phyloP scores from a whole-genome alignment of 1,139 yeast species.

The Yamadazyma kanchanaburiensis region DNA sequence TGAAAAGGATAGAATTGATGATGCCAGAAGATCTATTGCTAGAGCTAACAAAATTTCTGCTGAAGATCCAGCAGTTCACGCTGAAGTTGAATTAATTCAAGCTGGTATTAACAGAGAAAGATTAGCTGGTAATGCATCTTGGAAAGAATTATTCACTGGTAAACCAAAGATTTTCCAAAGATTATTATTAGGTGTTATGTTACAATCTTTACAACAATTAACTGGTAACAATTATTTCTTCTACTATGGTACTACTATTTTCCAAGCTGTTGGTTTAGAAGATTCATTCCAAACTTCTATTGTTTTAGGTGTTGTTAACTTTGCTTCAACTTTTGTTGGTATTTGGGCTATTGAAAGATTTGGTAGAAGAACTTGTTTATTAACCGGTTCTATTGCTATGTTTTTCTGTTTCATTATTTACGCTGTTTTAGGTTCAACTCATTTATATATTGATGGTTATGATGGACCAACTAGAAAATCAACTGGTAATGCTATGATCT shows the following conservation, averaged over 20 bases:
- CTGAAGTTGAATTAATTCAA: conserved; percentile 54
- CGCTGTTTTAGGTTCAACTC: conserved; percentile 57
- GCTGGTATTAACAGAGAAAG: conserved; percentile 14
- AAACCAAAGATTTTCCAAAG: conserved; percentile 66
- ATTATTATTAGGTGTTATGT: conserved; percentile 58
- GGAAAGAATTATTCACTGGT: conserved; percentile 33
- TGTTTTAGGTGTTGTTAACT: conserved; percentile 74
- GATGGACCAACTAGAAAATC: conserved; percentile 34
- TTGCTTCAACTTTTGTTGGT: conserved; percentile 68
- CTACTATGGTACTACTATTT: conserved; percentile 77
- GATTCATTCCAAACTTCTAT: conserved; percentile 78
- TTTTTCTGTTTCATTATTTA: conserved; percentile 39
- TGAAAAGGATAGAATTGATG: conserved; percentile 29
- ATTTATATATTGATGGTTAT: conserved; percentile 54
- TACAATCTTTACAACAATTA: conserved; percentile 56
- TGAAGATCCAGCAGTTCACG: conserved; percentile 55
- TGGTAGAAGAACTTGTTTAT: conserved; percentile 68
- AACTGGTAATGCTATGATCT: conserved; percentile 74
- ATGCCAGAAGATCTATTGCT: conserved; percentile 51
- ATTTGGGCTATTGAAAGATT: conserved; percentile 63
- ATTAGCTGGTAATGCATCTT: conserved; percentile 12
- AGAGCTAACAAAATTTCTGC: conserved; percentile 59
- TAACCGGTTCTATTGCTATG: conserved; percentile 43
- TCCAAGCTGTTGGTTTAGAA: conserved; percentile 70
- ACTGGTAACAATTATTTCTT: conserved; percentile 82